A percentile compares a stretch with the other conserved stretches of the same genome.
phyloP scores from a whole-genome alignment of 2,329 filamentous ascomycete genomes.

The Penicillium sp. region DNA sequence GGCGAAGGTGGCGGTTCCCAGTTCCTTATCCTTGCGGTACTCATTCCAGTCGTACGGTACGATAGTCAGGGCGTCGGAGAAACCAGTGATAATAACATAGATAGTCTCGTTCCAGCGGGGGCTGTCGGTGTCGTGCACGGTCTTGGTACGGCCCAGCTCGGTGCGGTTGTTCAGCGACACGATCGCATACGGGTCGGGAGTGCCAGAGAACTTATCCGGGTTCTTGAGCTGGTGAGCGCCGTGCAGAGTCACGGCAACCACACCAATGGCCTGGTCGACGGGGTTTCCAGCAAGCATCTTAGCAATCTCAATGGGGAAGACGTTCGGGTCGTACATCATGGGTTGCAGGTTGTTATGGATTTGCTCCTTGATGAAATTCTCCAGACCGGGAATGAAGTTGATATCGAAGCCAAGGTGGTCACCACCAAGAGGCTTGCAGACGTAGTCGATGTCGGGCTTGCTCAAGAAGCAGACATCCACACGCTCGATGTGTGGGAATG shows the following conservation, averaged over 20 bases:
- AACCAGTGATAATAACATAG: constrained; percentile 91
- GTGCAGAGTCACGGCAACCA: constrained; percentile 88
- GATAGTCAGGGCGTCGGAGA: constrained; percentile 85
- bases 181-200: constrained; percentile 85
- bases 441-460: constrained; percentile 88
- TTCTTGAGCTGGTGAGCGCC: constrained; percentile 94
- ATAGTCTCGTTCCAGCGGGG: constrained; percentile 97
- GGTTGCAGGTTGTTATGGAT: constrained; percentile 92
- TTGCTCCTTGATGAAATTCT: constrained; percentile 92
- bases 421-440: constrained; percentile 95
- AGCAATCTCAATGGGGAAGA: constrained; percentile 97
- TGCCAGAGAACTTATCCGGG: constrained; percentile 88
- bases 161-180: constrained; percentile 84
- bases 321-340: constrained; percentile 98
- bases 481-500: constrained; percentile 93
- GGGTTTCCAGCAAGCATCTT: constrained; percentile 96
- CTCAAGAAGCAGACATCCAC: constrained; percentile 95
- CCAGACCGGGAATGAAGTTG: constrained; percentile 96
- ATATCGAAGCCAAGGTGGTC: constrained; percentile 97
- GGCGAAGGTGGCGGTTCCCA: constrained; percentile 83
- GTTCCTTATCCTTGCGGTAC: constrained; percentile 92
- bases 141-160: constrained; percentile 87
- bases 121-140: constrained; percentile 79
- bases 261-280: constrained; percentile 94
- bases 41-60: constrained; percentile 93